Evolutionary conservation across 176 grass and related monocot genomes (phyloP), one percentile per base, ranked within the genome.

Genomic region (Coix lacrymajobi): DNA sequence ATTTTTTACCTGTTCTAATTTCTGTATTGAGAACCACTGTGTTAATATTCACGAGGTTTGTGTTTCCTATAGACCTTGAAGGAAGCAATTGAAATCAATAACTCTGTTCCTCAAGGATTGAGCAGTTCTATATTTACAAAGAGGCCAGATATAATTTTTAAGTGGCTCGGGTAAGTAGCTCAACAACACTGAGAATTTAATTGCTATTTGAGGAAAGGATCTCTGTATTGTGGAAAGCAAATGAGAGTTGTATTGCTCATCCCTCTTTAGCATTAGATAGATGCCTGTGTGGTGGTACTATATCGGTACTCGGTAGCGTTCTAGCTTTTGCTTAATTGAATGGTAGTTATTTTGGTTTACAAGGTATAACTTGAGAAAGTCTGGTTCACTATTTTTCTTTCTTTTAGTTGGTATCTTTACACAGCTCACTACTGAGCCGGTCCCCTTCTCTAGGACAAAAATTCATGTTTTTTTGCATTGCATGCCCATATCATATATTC

Each of bases 81-180:
- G 67, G 93, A 99, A 90, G 96, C 93, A 81, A 92, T 99, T 87
- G 89, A 96, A 82, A 96, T 96, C 72, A 96, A 99, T 76, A 99
- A 99, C 78, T 99, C 93, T 33, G 96, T 96, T 78, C 85, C 93
- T 49, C 96, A 99, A 93, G 96, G 96, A 26, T 72, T 99, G 75
- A 99, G 96, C 81, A 99, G 96, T 63, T 99, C 96, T 67, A 93
- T 99, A 80, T 99, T 99, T 88, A 99, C 96, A 62, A 92, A 79
- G 46, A 89, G 78, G 64, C 91, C 96, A 85, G 93, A 99, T 43
- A 75, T 92, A 52, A 96, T 99, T 83, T 99, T 99, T 79, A 99
- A 96, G 87, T 96, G 96, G 96, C 87, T 99, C 9, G 96, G 96
- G 96, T 99, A 96, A 85, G 92, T 76, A 16, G 13, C 61, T 84